Evolutionary conservation across 139 green algal genomes (phyloP).

Genomic region (Mesotaenium endlicherianum): DNA sequence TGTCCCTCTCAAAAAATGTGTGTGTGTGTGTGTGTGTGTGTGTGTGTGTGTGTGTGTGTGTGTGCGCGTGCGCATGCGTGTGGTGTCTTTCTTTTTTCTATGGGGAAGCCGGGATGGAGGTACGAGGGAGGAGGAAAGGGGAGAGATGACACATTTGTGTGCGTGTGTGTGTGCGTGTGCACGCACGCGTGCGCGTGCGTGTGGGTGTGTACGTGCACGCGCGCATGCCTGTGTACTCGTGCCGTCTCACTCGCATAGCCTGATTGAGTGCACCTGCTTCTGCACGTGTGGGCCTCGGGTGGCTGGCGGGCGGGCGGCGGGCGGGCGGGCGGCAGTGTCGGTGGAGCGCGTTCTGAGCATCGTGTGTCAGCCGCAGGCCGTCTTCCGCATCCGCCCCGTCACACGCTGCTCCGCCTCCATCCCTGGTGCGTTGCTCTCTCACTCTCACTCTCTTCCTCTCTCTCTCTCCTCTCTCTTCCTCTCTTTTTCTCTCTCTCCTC

Average conservation of each 20-base stretch:
- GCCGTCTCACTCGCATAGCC: too few relatives aligned
- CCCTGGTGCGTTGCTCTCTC: constrained; percentile 15
- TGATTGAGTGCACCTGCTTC: too few relatives aligned
- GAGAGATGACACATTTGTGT: background rate
- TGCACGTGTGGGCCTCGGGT: too few relatives aligned
- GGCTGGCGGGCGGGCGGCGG: too few relatives aligned
- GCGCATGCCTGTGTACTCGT: too few relatives aligned
- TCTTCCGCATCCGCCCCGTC: constrained; percentile 91
- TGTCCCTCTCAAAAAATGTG: background rate
- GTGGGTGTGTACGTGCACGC: too few relatives aligned
- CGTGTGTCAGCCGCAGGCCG: constrained; percentile 88
- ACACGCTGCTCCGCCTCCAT: constrained; percentile 85
- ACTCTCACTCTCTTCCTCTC: background rate
- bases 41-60: background rate
- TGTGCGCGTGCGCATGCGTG: background rate
- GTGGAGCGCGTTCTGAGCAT: constrained; percentile 84
- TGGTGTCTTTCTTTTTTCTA: background rate
- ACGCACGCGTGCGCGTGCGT: too few relatives aligned
- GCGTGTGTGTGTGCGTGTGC: too few relatives aligned
- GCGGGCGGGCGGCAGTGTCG: constrained; percentile 58
- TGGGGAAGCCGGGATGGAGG: background rate
- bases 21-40: background rate
- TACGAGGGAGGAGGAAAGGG: background rate
- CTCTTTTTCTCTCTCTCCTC: background rate
- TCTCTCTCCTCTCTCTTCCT: background rate